Evolutionary conservation across 768 basidiomycete genomes (phyloP).

Genomic region (Hypsizygus marmoreus): DNA sequence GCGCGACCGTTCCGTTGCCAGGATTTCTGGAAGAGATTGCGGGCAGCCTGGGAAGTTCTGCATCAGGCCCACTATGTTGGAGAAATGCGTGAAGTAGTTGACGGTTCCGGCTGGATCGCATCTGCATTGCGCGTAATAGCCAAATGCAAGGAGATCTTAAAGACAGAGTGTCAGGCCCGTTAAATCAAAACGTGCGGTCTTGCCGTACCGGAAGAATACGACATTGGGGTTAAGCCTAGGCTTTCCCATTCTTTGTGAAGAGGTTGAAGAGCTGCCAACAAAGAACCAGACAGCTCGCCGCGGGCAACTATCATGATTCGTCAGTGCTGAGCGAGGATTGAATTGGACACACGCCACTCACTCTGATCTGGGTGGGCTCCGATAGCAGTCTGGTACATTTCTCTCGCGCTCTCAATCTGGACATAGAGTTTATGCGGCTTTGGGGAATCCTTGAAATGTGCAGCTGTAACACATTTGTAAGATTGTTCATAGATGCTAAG

Average conservation of each 20-base stretch:
- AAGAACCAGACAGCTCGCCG: conserved; percentile 43
- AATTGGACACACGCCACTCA: too few relatives aligned
- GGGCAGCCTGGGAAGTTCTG: conserved; percentile 48
- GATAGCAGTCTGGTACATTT: conserved; percentile 71
- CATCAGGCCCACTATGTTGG: conserved; percentile 50
- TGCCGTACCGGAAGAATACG: conserved; percentile 62
- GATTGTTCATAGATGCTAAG: not conserved
- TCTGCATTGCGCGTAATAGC: conserved; percentile 78
- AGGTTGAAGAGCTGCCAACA: conserved; percentile 38
- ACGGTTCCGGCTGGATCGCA: conserved; percentile 72
- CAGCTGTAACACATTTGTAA: conserved; percentile 32
- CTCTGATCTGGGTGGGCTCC: conserved; percentile 82
- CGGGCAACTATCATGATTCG: too few relatives aligned
- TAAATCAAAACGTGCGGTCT: not conserved
- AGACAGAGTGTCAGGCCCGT: conserved; percentile 5
- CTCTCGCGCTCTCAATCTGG: conserved; percentile 58
- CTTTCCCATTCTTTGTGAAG: conserved; percentile 42
- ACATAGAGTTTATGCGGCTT: conserved; percentile 46
- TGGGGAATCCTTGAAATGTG: conserved; percentile 42
- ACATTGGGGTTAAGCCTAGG: conserved; percentile 68
- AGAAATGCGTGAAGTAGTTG: conserved; percentile 63
- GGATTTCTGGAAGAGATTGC: conserved; percentile 54
- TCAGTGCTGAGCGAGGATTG: too few relatives aligned
- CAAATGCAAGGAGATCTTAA: conserved; percentile 75
- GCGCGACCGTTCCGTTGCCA: conserved; percentile 62